Evolutionary conservation across 2,329 filamentous ascomycete species (phyloP).

Genomic region (Aspergillus latus): DNA sequence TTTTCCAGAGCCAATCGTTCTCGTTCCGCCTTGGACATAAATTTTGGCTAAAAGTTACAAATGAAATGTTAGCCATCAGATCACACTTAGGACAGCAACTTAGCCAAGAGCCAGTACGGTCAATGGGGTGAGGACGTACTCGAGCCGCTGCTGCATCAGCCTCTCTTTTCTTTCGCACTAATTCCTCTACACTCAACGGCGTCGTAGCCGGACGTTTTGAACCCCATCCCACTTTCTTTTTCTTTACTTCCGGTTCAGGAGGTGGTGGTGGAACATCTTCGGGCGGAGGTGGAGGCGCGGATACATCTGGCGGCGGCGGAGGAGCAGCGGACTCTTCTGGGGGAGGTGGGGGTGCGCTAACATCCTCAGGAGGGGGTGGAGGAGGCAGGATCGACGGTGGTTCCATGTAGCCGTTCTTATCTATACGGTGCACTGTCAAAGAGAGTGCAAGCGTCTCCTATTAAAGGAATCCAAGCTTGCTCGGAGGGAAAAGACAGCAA

Average conservation of each 20-base stretch:
- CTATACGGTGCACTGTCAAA: slow-evolving; percentile 35
- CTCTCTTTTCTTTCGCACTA: slow-evolving; percentile 80
- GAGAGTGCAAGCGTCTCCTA: background rate
- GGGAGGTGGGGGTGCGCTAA: slow-evolving; percentile 42
- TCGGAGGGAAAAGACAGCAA: slow-evolving; percentile 8
- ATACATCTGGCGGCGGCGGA: slow-evolving; percentile 42
- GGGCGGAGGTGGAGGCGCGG: slow-evolving; percentile 43
- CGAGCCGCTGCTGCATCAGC: slow-evolving; percentile 81
- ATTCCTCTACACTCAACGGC: slow-evolving; percentile 80
- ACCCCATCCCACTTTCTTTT: slow-evolving; percentile 58
- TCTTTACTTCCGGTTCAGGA: slow-evolving; percentile 48
- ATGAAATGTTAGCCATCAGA: slow-evolving; percentile 10
- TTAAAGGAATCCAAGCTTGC: background rate
- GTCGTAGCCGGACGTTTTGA: slow-evolving; percentile 38
- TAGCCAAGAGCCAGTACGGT: background rate
- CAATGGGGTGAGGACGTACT: slow-evolving; percentile 42
- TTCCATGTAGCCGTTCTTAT: slow-evolving; percentile 29
- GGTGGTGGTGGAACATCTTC: slow-evolving; percentile 39
- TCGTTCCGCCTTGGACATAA: slow-evolving; percentile 78
- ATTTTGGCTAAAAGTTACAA: slow-evolving; percentile 63
- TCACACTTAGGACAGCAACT: background rate
- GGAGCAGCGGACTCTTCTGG: slow-evolving; percentile 40
- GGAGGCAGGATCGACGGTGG: slow-evolving; percentile 22
- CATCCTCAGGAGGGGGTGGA: slow-evolving; percentile 36
- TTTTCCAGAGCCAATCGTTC: slow-evolving; percentile 79